These are phyloP conservation scores for Amyloporia xantha DNA, from an alignment of 768 basidiomycete species.

Conservation along the genomic window DNA sequence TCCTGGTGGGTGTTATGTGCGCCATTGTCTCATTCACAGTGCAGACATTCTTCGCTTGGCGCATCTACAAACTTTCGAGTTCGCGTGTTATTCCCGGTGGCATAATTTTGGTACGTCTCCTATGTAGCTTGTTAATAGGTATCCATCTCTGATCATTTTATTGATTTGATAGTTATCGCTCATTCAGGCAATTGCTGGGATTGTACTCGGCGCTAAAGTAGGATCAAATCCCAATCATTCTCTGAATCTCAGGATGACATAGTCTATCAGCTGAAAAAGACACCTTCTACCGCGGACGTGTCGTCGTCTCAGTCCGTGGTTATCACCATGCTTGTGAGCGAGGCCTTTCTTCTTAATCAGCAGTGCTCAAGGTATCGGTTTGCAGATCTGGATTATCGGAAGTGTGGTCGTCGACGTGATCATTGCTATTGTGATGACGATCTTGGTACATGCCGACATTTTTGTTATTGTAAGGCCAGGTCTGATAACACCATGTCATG, in stretches of 20 bases:
- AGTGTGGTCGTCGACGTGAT: slow-evolving; percentile 1
- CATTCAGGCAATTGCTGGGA: background rate
- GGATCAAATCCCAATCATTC: background rate
- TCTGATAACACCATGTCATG: background rate
- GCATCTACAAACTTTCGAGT: slow-evolving; percentile 6
- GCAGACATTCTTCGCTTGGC: slow-evolving; percentile 9
- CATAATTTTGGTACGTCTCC: slow-evolving; percentile 1
- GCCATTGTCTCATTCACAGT: slow-evolving; percentile 6
- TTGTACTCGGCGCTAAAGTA: background rate
- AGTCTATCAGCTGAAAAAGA: background rate
- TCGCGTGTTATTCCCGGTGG: background rate
- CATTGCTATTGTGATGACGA: slow-evolving; percentile 1
- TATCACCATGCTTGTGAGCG: background rate
- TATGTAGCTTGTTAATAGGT: background rate
- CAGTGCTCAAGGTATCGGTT: too few relatives aligned
- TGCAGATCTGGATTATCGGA: background rate
- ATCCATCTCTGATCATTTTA: background rate
- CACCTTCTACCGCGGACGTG: background rate
- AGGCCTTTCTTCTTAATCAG: background rate
- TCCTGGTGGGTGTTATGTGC: background rate
- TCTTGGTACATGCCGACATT: background rate
- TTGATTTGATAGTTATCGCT: background rate
- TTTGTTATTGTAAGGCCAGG: background rate
- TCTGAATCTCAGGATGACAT: background rate
- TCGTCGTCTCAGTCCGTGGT: background rate